Base-by-base conservation (phyloP, 345 rosid species). In the Chamaenerion angustifolium region DNA sequence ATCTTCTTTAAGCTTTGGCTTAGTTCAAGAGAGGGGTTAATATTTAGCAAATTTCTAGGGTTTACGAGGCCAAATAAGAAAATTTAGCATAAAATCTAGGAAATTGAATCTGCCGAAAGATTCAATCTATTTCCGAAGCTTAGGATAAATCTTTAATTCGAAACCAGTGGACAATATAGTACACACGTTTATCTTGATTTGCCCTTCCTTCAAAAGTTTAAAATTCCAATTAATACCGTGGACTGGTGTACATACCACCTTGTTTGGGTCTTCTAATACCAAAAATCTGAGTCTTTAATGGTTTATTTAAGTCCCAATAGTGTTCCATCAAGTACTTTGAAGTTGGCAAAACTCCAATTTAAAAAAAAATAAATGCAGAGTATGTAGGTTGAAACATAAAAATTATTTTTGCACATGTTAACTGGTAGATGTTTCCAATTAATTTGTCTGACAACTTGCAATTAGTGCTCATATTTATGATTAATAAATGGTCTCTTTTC, bases 401-500 rank as follows among this genome's bases (percentile, higher is more conserved):
- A 25, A 16, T 15, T 42, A 46, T 45, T 45, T 31, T 23, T 25
- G 51, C 43, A 46, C 59, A 46, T 9, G 50, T 48, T 19, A 4
- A 4, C 4, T 13, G 13, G 12, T 49, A 49, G 27, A 1, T 21
- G 25, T 23, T 25, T 25, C 23, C 16, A 10, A 12, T 3, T 23
- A 45, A 6, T 45, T 45, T n/a, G 10, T 49, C 40, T 3, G 40
- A 9, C 52, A 49, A 49, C 40, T 49, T 49, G 52, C 41, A 25
- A 7, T 47, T 47, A 17, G 31, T 47, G 12, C 19, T 47, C 27
- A n/a, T 5, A 27, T 44, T 4, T 13, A 13, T 45, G 8, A 16
- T 45, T 50, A 2, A 4, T 5, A 50, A 53, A 49, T 23, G 40
- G 49, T 42, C 48, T 21, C 11, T 27, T 15, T 57, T 57, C 18